Percentiles rank a stretch among this genome's conserved stretches.
Conservation (phyloP, 352 stramenopile genomes). For the Phytophthora quininea region DNA sequence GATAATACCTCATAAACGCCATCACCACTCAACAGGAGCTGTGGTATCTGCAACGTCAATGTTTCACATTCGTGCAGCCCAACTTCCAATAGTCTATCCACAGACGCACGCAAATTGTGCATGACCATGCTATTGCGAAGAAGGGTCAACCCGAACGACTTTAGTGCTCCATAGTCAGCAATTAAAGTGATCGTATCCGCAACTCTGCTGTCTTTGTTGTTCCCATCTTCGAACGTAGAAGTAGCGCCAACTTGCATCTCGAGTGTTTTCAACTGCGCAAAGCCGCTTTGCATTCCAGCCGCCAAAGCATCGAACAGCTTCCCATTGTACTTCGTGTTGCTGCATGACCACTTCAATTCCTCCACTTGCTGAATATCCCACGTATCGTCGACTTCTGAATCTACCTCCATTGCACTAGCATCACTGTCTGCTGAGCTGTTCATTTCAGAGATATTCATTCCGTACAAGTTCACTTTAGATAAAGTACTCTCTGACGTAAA, state of each 20-base stretch:
- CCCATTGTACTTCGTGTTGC: constrained; percentile 8
- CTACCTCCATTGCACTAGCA: constrained; percentile 28
- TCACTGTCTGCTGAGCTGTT: background rate
- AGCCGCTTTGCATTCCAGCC: constrained; percentile 51
- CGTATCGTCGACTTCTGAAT: constrained; percentile 27
- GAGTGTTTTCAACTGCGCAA: constrained; percentile 59
- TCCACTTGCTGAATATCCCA: constrained; percentile 62
- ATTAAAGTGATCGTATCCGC: constrained; percentile 27
- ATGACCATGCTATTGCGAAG: constrained; percentile 9
- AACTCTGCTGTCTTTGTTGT: constrained; percentile 13
- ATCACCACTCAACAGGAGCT: constrained; percentile 18
- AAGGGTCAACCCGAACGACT: constrained; percentile 23
- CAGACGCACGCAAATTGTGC: constrained; percentile 22
- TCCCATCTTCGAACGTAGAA: constrained; percentile 6
- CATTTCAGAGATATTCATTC: constrained; percentile 15
- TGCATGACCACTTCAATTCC: constrained; percentile 39
- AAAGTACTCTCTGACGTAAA: constrained; percentile 59
- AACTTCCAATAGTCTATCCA: constrained; percentile 42
- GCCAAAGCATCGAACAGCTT: constrained; percentile 50
- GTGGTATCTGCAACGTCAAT: constrained; percentile 43
- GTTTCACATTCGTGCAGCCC: constrained; percentile 52
- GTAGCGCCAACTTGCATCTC: constrained; percentile 36
- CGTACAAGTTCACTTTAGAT: constrained; percentile 35
- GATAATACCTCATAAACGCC: constrained; percentile 27
- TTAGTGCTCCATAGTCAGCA: constrained; percentile 32